Percentiles rank a stretch among this genome's conserved stretches.
These are phyloP conservation scores for Herpetospermum pedunculosum DNA, from an alignment of 306 rosid species.

Conservation along the genomic window DNA sequence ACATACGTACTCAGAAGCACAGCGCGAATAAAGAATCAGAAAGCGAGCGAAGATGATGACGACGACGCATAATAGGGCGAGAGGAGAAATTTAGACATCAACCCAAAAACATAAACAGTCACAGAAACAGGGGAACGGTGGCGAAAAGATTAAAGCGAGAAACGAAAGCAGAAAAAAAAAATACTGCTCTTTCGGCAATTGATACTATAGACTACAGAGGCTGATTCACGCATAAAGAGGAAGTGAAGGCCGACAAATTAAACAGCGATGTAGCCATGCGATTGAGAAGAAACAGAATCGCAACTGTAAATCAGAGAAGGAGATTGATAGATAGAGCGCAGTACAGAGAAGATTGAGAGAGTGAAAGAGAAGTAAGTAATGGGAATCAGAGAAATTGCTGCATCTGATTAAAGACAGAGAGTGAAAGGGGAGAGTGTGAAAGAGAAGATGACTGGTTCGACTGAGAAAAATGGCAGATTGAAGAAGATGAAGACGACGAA, in stretches of 20 bases:
- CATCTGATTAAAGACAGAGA: not conserved
- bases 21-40: constrained; percentile 1
- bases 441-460: not conserved
- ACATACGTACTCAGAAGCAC: not conserved
- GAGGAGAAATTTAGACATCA: not conserved
- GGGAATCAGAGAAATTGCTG: constrained; percentile 11
- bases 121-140: not conserved
- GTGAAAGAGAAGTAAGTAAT: constrained; percentile 7
- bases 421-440: not conserved
- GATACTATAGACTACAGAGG: not conserved
- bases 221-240: constrained; percentile 42
- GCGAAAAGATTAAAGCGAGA: not conserved
- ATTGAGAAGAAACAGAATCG: constrained; percentile 45
- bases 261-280: constrained; percentile 40
- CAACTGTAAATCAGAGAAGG: constrained; percentile 31
- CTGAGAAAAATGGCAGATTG: not conserved
- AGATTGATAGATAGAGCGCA: not conserved
- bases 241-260: constrained; percentile 32
- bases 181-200: not conserved
- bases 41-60: not conserved
- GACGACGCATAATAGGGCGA: not conserved
- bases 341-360: not conserved
- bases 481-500: not conserved
- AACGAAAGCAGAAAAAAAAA: constrained; percentile 4
- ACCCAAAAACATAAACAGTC: not conserved